Evolutionary conservation across 1,284 basidiomycete species (phyloP).

Genomic region (Takashimella koratensis): DNA sequence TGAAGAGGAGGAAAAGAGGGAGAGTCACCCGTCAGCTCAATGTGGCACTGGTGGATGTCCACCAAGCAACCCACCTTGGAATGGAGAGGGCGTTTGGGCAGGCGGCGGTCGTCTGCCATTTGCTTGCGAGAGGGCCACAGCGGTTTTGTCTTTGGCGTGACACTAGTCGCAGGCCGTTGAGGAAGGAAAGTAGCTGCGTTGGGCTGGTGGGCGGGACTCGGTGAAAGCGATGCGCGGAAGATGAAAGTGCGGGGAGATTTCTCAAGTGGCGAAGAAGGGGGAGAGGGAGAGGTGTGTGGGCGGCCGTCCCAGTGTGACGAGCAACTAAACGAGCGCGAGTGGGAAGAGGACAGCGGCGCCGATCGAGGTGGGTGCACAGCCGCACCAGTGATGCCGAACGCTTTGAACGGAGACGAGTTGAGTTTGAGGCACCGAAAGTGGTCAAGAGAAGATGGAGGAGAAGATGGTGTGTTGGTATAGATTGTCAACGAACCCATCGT

Average conservation of each 20-base stretch:
- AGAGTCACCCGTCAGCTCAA: no score
- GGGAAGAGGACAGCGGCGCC: background rate
- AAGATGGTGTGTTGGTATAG: background rate
- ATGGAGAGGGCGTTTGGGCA: background rate
- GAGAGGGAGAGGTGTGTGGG: background rate
- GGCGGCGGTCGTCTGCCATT: background rate
- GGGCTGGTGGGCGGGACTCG: background rate
- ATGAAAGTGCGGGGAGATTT: background rate
- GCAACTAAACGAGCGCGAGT: background rate
- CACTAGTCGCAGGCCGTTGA: background rate
- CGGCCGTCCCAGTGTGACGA: background rate
- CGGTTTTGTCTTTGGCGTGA: background rate
- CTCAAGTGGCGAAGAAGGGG: background rate
- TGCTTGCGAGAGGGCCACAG: background rate
- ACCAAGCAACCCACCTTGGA: background rate
- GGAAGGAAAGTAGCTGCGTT: background rate
- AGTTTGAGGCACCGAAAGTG: background rate
- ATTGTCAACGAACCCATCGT: background rate
- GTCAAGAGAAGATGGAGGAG: background rate
- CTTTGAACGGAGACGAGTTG: background rate
- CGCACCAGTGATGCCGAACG: background rate
- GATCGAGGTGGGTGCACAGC: background rate
- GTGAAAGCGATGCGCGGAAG: background rate
- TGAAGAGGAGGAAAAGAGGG: no score
- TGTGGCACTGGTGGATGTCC: no score